Conservation (phyloP, 306 rosid genomes). For the Alnus rubra region DNA sequence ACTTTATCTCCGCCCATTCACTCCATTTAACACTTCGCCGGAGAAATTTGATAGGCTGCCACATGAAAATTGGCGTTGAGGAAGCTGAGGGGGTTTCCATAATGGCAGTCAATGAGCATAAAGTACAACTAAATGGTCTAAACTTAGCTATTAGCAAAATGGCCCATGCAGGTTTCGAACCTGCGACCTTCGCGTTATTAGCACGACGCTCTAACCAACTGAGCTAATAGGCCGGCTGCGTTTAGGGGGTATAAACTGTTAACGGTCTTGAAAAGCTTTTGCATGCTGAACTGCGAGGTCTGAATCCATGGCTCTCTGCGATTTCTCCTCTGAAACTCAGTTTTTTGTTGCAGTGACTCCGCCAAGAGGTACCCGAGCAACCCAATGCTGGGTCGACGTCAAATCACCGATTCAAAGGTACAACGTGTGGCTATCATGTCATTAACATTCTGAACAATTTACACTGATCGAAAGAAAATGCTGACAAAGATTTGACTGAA, state of each 20-base stretch:
- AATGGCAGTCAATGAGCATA: too few relatives aligned
- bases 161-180: conserved; percentile 30
- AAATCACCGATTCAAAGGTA: conserved; percentile 65
- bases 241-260: too few relatives aligned
- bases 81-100: too few relatives aligned
- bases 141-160: conserved; percentile 1
- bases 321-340: conserved; percentile 25
- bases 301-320: conserved; percentile 15
- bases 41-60: too few relatives aligned
- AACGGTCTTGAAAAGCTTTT: neutral
- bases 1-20: too few relatives aligned
- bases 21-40: too few relatives aligned
- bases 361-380: conserved; percentile 60
- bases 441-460: neutral
- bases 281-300: neutral
- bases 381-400: conserved; percentile 77
- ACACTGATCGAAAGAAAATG: neutral
- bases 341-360: conserved; percentile 55
- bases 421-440: too few relatives aligned
- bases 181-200: conserved; percentile 39
- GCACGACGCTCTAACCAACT: conserved; percentile 37
- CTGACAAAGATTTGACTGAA: neutral
- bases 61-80: too few relatives aligned
- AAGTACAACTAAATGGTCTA: neutral
- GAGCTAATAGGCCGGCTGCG: conserved; percentile 14